These are phyloP conservation scores for Trichoderma guizhouense DNA, from an alignment of 2,329 filamentous ascomycete genomes.

Conservation along the genomic window DNA sequence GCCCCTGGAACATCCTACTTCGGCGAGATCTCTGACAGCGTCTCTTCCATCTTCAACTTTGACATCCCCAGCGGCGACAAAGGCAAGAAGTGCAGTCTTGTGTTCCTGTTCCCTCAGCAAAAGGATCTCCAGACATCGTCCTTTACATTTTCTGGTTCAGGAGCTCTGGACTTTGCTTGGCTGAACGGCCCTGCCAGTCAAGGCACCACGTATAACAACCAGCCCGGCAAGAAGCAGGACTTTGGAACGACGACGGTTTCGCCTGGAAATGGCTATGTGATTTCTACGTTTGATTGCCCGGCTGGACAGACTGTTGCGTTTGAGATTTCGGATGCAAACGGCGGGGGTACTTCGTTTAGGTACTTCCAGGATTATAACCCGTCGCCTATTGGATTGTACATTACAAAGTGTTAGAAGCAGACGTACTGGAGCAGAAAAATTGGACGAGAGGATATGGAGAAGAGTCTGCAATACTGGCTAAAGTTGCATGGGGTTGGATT, in stretches of 20 bases:
- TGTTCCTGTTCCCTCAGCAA: conserved; percentile 61
- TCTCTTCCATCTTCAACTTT: conserved; percentile 66
- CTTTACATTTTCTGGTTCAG: conserved; percentile 47
- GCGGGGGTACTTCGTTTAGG: conserved; percentile 49
- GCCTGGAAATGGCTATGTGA: conserved; percentile 52
- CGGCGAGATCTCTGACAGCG: conserved; percentile 50
- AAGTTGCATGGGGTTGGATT: background rate
- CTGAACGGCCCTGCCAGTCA: conserved; percentile 45
- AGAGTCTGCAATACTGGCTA: background rate
- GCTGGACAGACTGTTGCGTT: conserved; percentile 50
- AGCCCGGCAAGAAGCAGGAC: conserved; percentile 44
- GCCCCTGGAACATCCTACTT: conserved; percentile 53
- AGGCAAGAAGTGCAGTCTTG: conserved; percentile 59
- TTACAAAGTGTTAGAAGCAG: conserved; percentile 31
- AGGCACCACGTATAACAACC: conserved; percentile 52
- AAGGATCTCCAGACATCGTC: conserved; percentile 57
- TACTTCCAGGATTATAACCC: conserved; percentile 65
- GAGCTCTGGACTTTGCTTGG: conserved; percentile 50
- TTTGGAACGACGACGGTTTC: conserved; percentile 43
- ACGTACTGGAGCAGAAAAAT: background rate
- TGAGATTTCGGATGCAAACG: conserved; percentile 41
- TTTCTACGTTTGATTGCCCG: conserved; percentile 53
- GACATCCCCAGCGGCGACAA: conserved; percentile 53
- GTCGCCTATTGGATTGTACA: conserved; percentile 40
- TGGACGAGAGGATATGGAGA: background rate